A percentile compares a stretch with the other conserved stretches of the same genome.
phyloP scores from a whole-genome alignment of 2,329 filamentous ascomycete species.

The Curvularia eragrostidis region DNA sequence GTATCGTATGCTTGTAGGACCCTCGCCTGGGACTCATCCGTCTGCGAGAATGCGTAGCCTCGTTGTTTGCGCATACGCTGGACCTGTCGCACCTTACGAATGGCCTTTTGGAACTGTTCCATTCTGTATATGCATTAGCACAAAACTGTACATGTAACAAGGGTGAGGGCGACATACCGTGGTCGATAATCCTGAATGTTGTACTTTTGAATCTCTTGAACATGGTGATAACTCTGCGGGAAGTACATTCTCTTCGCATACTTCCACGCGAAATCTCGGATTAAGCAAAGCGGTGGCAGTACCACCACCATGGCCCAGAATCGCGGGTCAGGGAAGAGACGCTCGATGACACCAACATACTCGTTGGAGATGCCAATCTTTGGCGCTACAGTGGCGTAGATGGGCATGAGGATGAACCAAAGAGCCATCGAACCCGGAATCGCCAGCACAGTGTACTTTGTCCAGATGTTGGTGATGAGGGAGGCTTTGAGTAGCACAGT shows the following conservation, averaged over 20 bases:
- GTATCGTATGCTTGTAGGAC: constrained; percentile 98
- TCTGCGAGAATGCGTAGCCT: constrained; percentile 97
- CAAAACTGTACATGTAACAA: neutral
- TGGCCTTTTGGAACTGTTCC: constrained; percentile 99
- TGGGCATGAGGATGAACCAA: constrained; percentile 89
- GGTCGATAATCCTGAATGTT: constrained; percentile 99
- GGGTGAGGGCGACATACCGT: constrained; percentile 64
- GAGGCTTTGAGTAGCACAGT: constrained; percentile 95
- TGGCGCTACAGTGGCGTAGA: constrained; percentile 86
- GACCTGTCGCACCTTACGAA: constrained; percentile 96
- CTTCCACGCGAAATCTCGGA: constrained; percentile 95
- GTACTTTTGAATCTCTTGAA: constrained; percentile 99
- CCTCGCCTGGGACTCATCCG: constrained; percentile 93
- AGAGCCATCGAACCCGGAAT: constrained; percentile 92
- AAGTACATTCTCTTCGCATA: constrained; percentile 97
- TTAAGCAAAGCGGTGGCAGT: constrained; percentile 79
- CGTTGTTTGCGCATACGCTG: constrained; percentile 99
- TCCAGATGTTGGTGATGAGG: constrained; percentile 96
- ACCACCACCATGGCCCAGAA: constrained; percentile 93
- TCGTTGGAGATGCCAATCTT: constrained; percentile 81
- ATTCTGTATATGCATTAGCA: constrained; percentile 64
- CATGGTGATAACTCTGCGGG: constrained; percentile 94
- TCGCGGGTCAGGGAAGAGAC: constrained; percentile 78
- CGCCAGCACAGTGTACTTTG: constrained; percentile 94
- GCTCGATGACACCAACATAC: constrained; percentile 82